A percentile compares a stretch with the other conserved stretches of the same genome.
phyloP scores from a whole-genome alignment of 208 protist species.

The Acanthamoeba culbertsoni region DNA sequence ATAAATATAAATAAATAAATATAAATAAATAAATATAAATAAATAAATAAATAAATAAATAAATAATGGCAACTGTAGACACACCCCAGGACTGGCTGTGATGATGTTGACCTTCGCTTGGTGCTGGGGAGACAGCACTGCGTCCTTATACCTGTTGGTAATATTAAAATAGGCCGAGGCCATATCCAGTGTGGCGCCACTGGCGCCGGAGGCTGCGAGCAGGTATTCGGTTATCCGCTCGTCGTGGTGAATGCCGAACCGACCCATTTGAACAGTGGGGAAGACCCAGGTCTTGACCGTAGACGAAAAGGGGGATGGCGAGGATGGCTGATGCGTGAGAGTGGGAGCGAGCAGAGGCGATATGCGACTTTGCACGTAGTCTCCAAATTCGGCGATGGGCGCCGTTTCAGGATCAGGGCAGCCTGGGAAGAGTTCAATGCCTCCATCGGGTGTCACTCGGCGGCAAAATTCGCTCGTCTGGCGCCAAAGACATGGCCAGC shows the following conservation, averaged over 20 bases:
- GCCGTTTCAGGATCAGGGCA: neutral
- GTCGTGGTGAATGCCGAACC: conserved; percentile 73
- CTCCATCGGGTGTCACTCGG: neutral
- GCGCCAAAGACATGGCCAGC: neutral
- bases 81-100: conserved; percentile 34
- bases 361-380: neutral
- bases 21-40: no score
- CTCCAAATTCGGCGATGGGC: neutral
- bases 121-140: conserved; percentile 32
- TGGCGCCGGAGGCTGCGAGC: neutral
- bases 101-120: conserved; percentile 64
- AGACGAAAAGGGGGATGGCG: neutral
- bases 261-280: conserved; percentile 78
- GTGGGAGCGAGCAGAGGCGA: neutral
- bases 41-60: no score
- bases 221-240: conserved; percentile 62
- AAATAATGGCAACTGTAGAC: neutral
- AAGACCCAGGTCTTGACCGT: conserved; percentile 65
- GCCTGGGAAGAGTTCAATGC: neutral
- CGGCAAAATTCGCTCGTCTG: neutral
- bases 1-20: no score
- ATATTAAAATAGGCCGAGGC: conserved; percentile 80
- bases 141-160: conserved; percentile 57
- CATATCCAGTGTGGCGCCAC: neutral
- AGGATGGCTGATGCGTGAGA: neutral